Percentiles rank a stretch among this genome's conserved stretches.
Conservation (phyloP, 78 protist species). For the slime mould (Dictyostelium discoideum) region DNA sequence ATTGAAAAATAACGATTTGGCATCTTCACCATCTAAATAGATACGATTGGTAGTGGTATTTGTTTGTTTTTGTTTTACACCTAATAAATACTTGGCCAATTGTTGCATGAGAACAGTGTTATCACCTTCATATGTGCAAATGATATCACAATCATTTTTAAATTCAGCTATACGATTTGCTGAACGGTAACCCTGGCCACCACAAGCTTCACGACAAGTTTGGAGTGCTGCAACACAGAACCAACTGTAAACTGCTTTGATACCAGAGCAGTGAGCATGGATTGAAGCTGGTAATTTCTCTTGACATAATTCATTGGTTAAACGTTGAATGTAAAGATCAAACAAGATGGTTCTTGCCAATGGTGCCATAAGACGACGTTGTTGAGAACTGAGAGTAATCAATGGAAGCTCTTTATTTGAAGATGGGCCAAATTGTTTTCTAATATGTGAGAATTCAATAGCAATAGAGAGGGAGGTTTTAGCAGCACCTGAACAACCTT, state of each 20-base stretch:
- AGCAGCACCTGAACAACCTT: not conserved
- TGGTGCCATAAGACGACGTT: conserved; percentile 42
- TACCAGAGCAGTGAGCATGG: conserved; percentile 28
- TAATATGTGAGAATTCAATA: not conserved
- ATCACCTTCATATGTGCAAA: conserved; percentile 74
- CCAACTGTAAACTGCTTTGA: conserved; percentile 51
- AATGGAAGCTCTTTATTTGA: conserved; percentile 21
- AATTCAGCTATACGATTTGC: conserved; percentile 28
- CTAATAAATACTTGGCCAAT: conserved; percentile 45
- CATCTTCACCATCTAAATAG: not conserved
- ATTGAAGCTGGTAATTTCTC: not conserved
- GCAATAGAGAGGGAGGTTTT: conserved; percentile 62
- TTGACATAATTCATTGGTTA: not conserved
- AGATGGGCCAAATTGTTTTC: conserved; percentile 81
- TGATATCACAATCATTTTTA: conserved; percentile 50
- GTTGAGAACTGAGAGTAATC: conserved; percentile 50
- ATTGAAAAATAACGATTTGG: not conserved
- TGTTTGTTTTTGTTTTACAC: not conserved
- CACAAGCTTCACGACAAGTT: conserved; percentile 62
- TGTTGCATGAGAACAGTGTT: conserved; percentile 78
- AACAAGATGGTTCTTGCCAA: conserved; percentile 8
- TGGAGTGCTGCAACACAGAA: not conserved
- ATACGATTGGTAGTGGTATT: not conserved
- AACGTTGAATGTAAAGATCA: conserved; percentile 10
- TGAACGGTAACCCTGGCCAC: conserved; percentile 73